Conservation (phyloP, 2,329 filamentous ascomycete species). For the Aspergillus sp. region DNA sequence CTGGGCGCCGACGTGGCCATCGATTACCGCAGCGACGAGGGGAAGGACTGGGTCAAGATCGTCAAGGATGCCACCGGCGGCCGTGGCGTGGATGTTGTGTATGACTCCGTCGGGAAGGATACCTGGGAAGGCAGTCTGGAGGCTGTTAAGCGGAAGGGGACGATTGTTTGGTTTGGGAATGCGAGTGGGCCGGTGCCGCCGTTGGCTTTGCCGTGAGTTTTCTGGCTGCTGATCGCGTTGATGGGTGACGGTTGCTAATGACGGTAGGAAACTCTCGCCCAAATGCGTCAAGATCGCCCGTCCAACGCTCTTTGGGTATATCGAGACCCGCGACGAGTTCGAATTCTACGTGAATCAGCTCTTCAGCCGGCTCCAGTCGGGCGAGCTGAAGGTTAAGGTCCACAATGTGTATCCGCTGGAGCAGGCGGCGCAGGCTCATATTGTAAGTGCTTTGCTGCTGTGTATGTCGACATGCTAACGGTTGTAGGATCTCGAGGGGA, state of each 20-base stretch:
- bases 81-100: slow-evolving; percentile 65
- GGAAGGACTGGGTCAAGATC: slow-evolving; percentile 65
- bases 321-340: slow-evolving; percentile 60
- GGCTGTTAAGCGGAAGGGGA: slow-evolving; percentile 66
- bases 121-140: slow-evolving; percentile 75
- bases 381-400: slow-evolving; percentile 61
- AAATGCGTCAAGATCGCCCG: slow-evolving; percentile 73
- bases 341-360: slow-evolving; percentile 62
- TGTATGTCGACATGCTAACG: no score
- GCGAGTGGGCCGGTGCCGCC: slow-evolving; percentile 71
- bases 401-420: slow-evolving; percentile 69
- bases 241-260: slow-evolving; percentile 5
- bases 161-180: slow-evolving; percentile 70
- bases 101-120: slow-evolving; percentile 74
- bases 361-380: slow-evolving; percentile 59
- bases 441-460: no score
- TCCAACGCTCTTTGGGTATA: slow-evolving; percentile 64
- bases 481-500: slow-evolving; percentile 70
- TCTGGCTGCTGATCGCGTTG: slow-evolving; percentile 9
- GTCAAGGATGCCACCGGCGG: slow-evolving; percentile 77
- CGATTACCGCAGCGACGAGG: slow-evolving; percentile 75
- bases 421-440: slow-evolving; percentile 63
- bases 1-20: slow-evolving; percentile 62
- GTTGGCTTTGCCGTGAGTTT: slow-evolving; percentile 49
- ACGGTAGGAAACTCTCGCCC: slow-evolving; percentile 42